Evolutionary conservation across 139 green algal genomes (phyloP).

Genomic region (Chlamydomonas urium): DNA sequence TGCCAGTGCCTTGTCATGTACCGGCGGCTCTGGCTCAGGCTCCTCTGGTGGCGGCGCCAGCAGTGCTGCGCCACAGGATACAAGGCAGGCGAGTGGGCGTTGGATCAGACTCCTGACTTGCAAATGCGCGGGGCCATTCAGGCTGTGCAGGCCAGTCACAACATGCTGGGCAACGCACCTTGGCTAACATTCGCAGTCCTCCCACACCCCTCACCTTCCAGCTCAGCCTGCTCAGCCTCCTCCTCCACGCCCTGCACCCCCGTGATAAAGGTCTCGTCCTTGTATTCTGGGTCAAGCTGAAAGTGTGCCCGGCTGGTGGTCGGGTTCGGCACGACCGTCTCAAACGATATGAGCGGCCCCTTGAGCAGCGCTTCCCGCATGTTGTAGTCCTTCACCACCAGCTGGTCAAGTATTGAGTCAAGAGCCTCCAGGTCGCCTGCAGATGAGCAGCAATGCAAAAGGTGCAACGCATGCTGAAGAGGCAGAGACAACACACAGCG

Average conservation of each 20-base stretch:
- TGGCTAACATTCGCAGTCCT: too few relatives aligned
- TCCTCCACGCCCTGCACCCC: conserved; percentile 25
- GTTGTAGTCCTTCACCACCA: conserved; percentile 33
- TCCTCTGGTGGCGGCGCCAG: too few relatives aligned
- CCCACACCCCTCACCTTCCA: background rate
- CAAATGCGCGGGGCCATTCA: too few relatives aligned
- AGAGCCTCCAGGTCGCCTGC: conserved; percentile 37
- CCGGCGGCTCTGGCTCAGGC: too few relatives aligned
- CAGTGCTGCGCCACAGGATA: too few relatives aligned
- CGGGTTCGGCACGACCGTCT: conserved; percentile 38
- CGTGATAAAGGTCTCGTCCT: conserved; percentile 37
- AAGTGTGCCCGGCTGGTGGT: background rate
- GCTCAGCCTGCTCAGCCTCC: conserved; percentile 6
- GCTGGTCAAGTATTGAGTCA: conserved; percentile 40
- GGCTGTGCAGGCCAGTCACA: too few relatives aligned
- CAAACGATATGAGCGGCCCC: conserved; percentile 39
- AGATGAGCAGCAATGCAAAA: background rate
- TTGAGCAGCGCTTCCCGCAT: conserved; percentile 39
- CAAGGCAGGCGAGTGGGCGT: too few relatives aligned
- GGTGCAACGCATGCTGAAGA: background rate
- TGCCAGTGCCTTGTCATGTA: too few relatives aligned
- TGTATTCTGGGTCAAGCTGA: background rate
- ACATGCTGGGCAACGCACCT: too few relatives aligned
- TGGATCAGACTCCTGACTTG: too few relatives aligned
- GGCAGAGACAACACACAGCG: background rate